phyloP scores from a whole-genome alignment of 164 flowering plant species.

The Euptelea pleiosperma region DNA sequence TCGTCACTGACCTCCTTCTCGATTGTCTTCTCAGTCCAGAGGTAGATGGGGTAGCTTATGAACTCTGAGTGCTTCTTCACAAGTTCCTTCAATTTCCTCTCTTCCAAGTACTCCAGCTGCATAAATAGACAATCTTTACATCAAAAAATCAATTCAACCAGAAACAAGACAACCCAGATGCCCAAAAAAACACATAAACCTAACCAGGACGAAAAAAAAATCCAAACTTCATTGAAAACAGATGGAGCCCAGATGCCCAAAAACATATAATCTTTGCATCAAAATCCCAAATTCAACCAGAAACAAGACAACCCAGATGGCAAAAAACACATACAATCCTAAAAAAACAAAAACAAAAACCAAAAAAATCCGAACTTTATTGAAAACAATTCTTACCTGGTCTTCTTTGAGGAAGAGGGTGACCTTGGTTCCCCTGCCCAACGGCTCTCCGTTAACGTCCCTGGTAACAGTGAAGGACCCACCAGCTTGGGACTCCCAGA shows the following conservation, averaged over 20 bases:
- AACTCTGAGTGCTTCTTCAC: slow-evolving; percentile 77
- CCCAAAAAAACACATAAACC: too few species aligned
- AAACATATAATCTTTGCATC: too few species aligned
- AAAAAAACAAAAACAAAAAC: too few species aligned
- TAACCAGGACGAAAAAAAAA: too few species aligned
- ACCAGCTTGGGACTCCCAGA: slow-evolving; percentile 74
- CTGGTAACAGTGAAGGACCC: slow-evolving; percentile 70
- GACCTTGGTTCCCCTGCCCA: slow-evolving; percentile 66
- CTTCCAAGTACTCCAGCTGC: slow-evolving; percentile 65
- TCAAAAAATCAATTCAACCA: neutral
- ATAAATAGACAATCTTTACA: neutral
- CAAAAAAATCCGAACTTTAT: too few species aligned
- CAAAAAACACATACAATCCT: too few species aligned
- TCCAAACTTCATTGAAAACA: too few species aligned
- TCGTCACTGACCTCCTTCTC: slow-evolving; percentile 66
- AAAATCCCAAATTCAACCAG: too few species aligned
- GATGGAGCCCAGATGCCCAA: too few species aligned
- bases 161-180: too few species aligned
- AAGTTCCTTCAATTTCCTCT: slow-evolving; percentile 63
- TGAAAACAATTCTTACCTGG: slow-evolving; percentile 34
- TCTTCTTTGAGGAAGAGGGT: slow-evolving; percentile 64
- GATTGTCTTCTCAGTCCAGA: slow-evolving; percentile 63
- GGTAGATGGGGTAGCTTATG: slow-evolving; percentile 64
- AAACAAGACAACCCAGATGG: too few species aligned
- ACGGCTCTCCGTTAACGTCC: slow-evolving; percentile 50